Base-by-base conservation (phyloP, 1,284 basidiomycete species). In the Malassezia nana region DNA sequence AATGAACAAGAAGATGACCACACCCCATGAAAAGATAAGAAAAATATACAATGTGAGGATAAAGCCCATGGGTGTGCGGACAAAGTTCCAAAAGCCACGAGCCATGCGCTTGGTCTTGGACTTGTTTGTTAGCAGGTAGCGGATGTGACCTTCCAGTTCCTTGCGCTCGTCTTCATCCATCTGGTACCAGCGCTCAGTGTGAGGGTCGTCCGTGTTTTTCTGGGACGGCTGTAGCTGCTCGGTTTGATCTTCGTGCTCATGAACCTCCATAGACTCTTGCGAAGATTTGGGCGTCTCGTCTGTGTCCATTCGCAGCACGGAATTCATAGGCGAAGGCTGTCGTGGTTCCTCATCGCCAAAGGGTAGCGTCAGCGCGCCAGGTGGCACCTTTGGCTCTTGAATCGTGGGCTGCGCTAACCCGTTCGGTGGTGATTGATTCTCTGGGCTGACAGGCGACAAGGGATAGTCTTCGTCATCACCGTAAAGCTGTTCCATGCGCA, bases 71-170 rank as follows among this genome's bases (percentile, higher is more conserved):
- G 66, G 65, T 20, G 69, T 72, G 46, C 59, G 53, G 20, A 69
- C 62, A 50, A 67, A 72, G 25, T 59, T 46, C 49, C 60, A 60
- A 47, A 72, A 72, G 6, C 69, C 69, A 15, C 52, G 52, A 2
- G 56, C 42, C 13, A 58, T 60, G 22, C 68, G 64, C 32, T 61
- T 63, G 50, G 67, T 59, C 53, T 81, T 83, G 26, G 82, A 81
- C 29, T 81, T 81, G 57, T 82, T 81, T 22, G 79, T 78, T 13
- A 92, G 78, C 2, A 89, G 81, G 60, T 86, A 81, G 50, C 85
- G 81, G 20, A 92, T 84, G 76, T 90, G 87, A 31, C 80, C 77
- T 70, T 89, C 86, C 20, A 89, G 76, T 44, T 69, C 63, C 31
- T 63, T 58, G 26, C 69, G 62, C 42, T 72, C 68, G 12, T 69